Percentiles rank a stretch among this genome's conserved stretches.
These are phyloP conservation scores for Diversispora eburnea DNA, from an alignment of 192 early-diverging fungal genomes.

Conservation along the genomic window DNA sequence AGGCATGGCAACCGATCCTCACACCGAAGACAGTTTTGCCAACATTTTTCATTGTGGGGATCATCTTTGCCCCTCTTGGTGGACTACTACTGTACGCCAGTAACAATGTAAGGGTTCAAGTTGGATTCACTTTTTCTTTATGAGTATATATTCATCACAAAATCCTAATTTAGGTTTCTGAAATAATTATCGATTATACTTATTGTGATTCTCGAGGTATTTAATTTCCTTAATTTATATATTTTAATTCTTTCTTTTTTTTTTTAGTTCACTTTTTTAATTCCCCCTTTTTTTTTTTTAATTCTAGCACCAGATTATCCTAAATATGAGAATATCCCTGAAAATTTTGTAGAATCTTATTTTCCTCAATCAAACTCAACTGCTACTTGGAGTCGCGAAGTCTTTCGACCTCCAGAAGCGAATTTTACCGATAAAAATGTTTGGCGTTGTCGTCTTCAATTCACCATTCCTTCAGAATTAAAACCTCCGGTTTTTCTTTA, in stretches of 20 bases:
- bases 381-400: background rate
- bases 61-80: conserved; percentile 94
- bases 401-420: background rate
- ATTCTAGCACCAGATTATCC: background rate
- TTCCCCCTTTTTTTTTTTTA: background rate
- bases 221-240: conserved; percentile 16
- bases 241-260: conserved; percentile 22
- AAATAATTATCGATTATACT: conserved; percentile 94
- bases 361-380: background rate
- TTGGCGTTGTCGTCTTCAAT: conserved; percentile 68
- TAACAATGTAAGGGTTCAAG: conserved; percentile 55
- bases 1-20: conserved; percentile 98
- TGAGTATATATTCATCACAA: background rate
- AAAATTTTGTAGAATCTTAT: conserved; percentile 26
- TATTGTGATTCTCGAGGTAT: conserved; percentile 52
- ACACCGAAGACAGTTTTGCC: conserved; percentile 98
- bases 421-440: conserved; percentile 3
- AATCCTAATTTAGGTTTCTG: conserved; percentile 57
- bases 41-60: conserved; percentile 89
- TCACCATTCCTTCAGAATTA: conserved; percentile 63
- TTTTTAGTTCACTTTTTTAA: conserved; percentile 29
- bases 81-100: conserved; percentile 86
- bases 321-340: background rate
- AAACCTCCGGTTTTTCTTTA: conserved; percentile 85
- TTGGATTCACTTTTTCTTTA: background rate